Evolutionary conservation across 1,284 basidiomycete genomes (phyloP).

Genomic region (Moesziomyces parantarcticus): DNA sequence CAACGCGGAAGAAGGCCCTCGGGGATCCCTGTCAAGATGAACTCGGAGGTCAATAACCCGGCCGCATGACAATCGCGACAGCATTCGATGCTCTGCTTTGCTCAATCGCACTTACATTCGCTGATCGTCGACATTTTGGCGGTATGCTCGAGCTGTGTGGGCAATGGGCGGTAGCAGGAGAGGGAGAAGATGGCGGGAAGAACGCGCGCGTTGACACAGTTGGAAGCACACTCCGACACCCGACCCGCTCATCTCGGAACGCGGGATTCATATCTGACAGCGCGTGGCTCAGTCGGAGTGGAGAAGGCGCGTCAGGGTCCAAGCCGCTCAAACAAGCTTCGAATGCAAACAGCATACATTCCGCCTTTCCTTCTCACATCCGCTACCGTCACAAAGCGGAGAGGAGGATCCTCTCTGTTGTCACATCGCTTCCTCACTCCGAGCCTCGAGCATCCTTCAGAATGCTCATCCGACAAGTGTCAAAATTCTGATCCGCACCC

Average conservation of each 20-base stretch:
- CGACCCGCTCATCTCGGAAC: conserved; percentile 22
- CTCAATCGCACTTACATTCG: conserved; percentile 11
- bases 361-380: not conserved
- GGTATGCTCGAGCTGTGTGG: not conserved
- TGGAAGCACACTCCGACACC: conserved; percentile 2
- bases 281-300: not conserved
- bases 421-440: not conserved
- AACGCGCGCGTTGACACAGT: not conserved
- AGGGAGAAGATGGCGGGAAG: not conserved
- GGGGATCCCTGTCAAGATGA: conserved; percentile 37
- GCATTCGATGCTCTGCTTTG: too few species aligned
- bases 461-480: not conserved
- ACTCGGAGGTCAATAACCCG: not conserved
- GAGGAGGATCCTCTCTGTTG: not conserved
- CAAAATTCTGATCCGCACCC: too few species aligned
- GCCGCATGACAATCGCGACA: too few species aligned
- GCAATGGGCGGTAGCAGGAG: not conserved
- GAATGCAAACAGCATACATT: too few species aligned
- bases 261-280: conserved; percentile 24
- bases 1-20: conserved; percentile 58
- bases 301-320: conserved; percentile 23
- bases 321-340: not conserved
- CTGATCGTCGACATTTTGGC: conserved; percentile 22
- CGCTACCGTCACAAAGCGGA: not conserved
- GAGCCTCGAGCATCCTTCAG: not conserved